Base-by-base conservation (phyloP, 495 filamentous ascomycete genomes). In the Saxispiralis lemnorum region DNA sequence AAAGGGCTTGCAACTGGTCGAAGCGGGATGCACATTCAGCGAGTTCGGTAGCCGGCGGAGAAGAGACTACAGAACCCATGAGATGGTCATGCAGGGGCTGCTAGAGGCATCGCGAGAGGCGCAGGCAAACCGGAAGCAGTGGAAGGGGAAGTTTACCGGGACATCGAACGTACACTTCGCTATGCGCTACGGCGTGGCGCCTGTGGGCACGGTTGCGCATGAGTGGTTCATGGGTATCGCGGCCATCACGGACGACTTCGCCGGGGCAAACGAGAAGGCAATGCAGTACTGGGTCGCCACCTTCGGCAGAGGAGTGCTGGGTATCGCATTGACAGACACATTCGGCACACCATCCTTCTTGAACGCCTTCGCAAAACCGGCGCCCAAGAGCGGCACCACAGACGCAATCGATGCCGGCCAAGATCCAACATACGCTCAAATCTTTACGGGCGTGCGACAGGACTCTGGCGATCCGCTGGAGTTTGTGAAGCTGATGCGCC, bases 221-320 rank as follows among this genome's bases (percentile, higher is more conserved):
- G 89, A 97, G 62, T 97, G 92, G 92, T 95, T 93, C 64, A 97
- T 97, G 89, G 83, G 83, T 33, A 83, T 93, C 41, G 89, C 89
- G 13, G 87, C 89, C 30, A 81, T 94, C 53, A 87, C 81, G 2
- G 69, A 81, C 43, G 75, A 94, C 61, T 97, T 96, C 52, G 64
- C 68, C 48, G 69, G 71, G 39, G 84, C 92, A 6, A 93, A 84
- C 44, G 83, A 88, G 58, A 69, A 77, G 45, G 83, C 81, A 0
- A 63, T 97, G 54, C 62, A 71, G 38, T 83, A 86, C 56, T 97
- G 89, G 89, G 68, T 93, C 15, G 76, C 73, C 11, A 93, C 84
- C 49, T 97, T 93, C 53, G 89, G 88, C 0, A 77, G 86, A 59
- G 87, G 86, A 2, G 81, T 71, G 9, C 76, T 97, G 13, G 78